Percentiles rank a stretch among this genome's conserved stretches.
Conservation (phyloP, 768 basidiomycete species). For the Pisolithus microcarpus region DNA sequence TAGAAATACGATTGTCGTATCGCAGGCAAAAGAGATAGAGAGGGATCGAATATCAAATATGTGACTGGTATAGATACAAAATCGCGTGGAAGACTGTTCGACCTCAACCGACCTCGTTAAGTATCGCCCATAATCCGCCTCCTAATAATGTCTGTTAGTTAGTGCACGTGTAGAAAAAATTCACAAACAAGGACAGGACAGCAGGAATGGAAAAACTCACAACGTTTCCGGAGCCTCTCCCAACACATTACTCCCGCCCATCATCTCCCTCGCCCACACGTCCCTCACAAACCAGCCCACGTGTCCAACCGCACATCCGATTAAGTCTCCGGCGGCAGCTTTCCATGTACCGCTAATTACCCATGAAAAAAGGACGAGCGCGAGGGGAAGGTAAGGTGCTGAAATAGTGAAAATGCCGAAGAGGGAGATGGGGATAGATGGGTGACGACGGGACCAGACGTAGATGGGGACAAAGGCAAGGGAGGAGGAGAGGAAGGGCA, state of each 20-base stretch:
- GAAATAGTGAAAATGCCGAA: constrained; percentile 94
- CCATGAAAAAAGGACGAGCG: constrained; percentile 85
- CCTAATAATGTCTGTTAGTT: no score
- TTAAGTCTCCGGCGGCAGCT: constrained; percentile 73
- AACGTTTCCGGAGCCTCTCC: constrained; percentile 64
- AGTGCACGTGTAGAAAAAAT: no score
- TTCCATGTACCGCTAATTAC: constrained; percentile 75
- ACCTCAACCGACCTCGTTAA: no score
- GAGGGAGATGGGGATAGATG: constrained; percentile 89
- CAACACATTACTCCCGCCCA: constrained; percentile 63
- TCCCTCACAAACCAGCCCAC: constrained; percentile 80
- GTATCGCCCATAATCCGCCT: no score
- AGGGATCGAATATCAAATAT: no score
- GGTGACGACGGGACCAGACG: constrained; percentile 93
- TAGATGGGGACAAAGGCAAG: constrained; percentile 95
- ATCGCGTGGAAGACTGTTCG: no score
- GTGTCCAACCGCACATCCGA: constrained; percentile 85
- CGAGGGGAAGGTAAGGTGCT: constrained; percentile 90
- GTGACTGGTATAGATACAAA: no score
- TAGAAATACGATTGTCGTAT: no score
- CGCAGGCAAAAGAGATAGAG: no score
- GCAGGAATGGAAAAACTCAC: constrained; percentile 39
- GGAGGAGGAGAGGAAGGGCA: constrained; percentile 89
- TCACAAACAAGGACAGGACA: no score
- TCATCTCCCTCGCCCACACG: constrained; percentile 84